These are phyloP conservation scores for Pyrenochaeta sp. DNA, from an alignment of 2,329 filamentous ascomycete species.

Conservation along the genomic window DNA sequence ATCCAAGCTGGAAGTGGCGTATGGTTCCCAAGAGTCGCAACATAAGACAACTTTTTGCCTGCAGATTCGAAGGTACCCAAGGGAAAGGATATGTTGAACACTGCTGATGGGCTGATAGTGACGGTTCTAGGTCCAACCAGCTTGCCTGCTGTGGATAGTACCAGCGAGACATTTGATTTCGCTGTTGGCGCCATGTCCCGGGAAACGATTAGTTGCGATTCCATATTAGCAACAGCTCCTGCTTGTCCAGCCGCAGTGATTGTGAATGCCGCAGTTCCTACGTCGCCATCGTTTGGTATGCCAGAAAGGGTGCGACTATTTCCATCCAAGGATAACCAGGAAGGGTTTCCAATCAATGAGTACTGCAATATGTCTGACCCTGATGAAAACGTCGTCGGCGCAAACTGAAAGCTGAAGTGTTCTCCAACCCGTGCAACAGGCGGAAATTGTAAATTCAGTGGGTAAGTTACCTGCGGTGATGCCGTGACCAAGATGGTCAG, in stretches of 20 bases:
- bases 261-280: constrained; percentile 67
- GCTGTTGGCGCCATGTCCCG: constrained; percentile 62
- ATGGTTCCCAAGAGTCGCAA: constrained; percentile 77
- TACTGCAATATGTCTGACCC: constrained; percentile 66
- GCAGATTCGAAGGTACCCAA: constrained; percentile 67
- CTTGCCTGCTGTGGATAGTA: constrained; percentile 65
- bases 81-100: constrained; percentile 54
- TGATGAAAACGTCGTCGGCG: constrained; percentile 75
- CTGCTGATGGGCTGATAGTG: constrained; percentile 42
- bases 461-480: constrained; percentile 63
- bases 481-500: constrained; percentile 28
- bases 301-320: constrained; percentile 71
- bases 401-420: constrained; percentile 75
- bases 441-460: constrained; percentile 84
- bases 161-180: constrained; percentile 63
- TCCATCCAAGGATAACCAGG: constrained; percentile 78
- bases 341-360: constrained; percentile 68
- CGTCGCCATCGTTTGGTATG: constrained; percentile 66
- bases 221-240: constrained; percentile 67
- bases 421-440: constrained; percentile 74
- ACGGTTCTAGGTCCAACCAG: constrained; percentile 67
- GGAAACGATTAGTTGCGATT: constrained; percentile 75
- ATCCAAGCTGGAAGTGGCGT: constrained; percentile 89
- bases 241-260: constrained; percentile 73
- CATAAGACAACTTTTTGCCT: constrained; percentile 69